Evolutionary conservation across 352 stramenopile species (phyloP).

Genomic region (Pythium rishiriense): DNA sequence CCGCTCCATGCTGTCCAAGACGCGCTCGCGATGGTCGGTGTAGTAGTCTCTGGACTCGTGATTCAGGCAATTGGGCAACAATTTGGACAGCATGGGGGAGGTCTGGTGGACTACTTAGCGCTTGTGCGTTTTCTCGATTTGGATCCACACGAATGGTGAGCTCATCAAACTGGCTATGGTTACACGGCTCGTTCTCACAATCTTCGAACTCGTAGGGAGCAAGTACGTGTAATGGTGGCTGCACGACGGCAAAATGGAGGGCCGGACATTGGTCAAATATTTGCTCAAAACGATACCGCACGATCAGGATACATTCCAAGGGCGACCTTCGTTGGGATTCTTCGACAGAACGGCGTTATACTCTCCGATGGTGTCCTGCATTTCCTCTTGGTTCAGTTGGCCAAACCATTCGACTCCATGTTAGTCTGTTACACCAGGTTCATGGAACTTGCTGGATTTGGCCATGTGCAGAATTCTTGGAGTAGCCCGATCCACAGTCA

Average conservation of each 20-base stretch:
- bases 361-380: conserved; percentile 44
- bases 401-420: conserved; percentile 50
- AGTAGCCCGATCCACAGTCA: conserved; percentile 17
- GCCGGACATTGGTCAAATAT: conserved; percentile 40
- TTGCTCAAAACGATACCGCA: conserved; percentile 44
- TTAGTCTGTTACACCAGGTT: conserved; percentile 57
- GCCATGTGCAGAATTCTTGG: conserved; percentile 21
- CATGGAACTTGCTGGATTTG: conserved; percentile 48
- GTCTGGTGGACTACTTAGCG: conserved; percentile 54
- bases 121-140: conserved; percentile 51
- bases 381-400: conserved; percentile 53
- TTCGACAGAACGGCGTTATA: conserved; percentile 39
- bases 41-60: conserved; percentile 36
- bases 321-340: conserved; percentile 37
- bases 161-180: background rate
- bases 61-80: conserved; percentile 42
- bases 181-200: background rate
- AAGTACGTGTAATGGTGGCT: conserved; percentile 38
- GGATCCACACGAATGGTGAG: conserved; percentile 51
- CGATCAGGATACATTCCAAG: conserved; percentile 44
- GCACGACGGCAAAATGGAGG: conserved; percentile 32
- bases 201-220: conserved; percentile 37
- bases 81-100: conserved; percentile 27
- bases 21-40: conserved; percentile 43
- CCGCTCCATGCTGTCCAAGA: conserved; percentile 47